Base-by-base conservation (phyloP, 768 basidiomycete species). In the Amanita muscaria region DNA sequence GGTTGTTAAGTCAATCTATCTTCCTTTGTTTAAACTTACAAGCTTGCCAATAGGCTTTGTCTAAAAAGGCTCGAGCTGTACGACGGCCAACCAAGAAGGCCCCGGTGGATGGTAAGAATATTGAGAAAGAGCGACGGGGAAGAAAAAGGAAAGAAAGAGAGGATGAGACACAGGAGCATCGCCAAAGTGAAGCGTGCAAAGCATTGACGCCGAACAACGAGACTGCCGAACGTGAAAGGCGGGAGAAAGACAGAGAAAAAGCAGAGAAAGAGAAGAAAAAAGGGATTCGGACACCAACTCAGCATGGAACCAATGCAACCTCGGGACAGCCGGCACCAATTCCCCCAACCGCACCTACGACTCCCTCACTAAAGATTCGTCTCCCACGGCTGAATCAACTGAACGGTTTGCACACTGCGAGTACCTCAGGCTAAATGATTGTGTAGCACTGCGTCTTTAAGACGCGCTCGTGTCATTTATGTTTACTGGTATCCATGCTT, bases 311-410 rank as follows among this genome's bases (percentile, higher is more conserved):
- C 25, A 46, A 49, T 30, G 50, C 59, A 34, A 50, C 54, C 12
- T 51, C 57, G 14, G 50, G 54, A 27, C 48, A 54, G 4, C 48
- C 56, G 40, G 49, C 49, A 42, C 47, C 53, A 36, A 56, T 62
- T 23, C 51, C 61, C 2, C 32, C 31, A 40, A 56, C 59, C 27
- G 47, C 53, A 33, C 61, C 67, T 11, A 51, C 61, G 24, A 66
- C 71, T 0, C 71, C 74, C n/a, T 70, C 72, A 18, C 69, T 77
- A 42, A 76, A 75, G 54, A 77, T 77, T 40, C 70, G 75, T 30
- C 67, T 77, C 41, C 74, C 74, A 14, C 67, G 67, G n/a, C 59
- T 73, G 44, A 70, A 63, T 48, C 65, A 59, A 37, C n/a, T 47
- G 8, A 38, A 32, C 22, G 25, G 40, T 19, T 31, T 42, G 24